Base-by-base conservation (phyloP, 1,284 basidiomycete genomes). In the Austroboletus sp. region DNA sequence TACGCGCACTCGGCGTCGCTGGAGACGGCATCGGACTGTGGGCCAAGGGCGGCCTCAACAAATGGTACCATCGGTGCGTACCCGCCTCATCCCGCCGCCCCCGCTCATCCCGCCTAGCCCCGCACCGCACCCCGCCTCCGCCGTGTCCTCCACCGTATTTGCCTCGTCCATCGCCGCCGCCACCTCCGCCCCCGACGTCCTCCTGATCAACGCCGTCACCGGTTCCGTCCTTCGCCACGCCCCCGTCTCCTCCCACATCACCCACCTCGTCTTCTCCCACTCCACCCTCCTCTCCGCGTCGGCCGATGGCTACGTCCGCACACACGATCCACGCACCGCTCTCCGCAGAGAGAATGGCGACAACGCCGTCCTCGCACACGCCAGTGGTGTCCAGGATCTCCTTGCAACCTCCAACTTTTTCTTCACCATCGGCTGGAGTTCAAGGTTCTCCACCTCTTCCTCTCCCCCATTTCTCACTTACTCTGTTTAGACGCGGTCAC, bases 391-490 rank as follows among this genome's bases (percentile, higher is more conserved):
- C 23, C 85, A 85, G 67, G 90, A 87, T n/a, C 73, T 95, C 21
- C 85, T 90, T 55, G 75, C 76, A 0, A 76, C 78, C 32, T 88
- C 86, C 3, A 85, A 90, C 63, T 78, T 83, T 51, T 76, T 88
- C 21, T 88, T 85, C 58, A 90, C 89, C 2, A 88, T 92, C 57
- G 93, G 93, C 3, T 85, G 85, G 69, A 85, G 86, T 6, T 75
- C 89, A 63, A 85, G 89, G 90, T 88, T 12, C 3, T 54, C 66
- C 53, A 4, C 34, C 23, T 40, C 34, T 42, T 36, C 7, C 32
- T 16, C n/a, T 16, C 4, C 34, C 1, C 21, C 10, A 19, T 25
- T 4, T 31, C 16, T 31, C 21, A 16, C 52, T 58, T 46, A 55
- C 46, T 44, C 19, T 29, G 32, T 16, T 44, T 58, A 92, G 89